Evolutionary conservation across 352 stramenopile genomes (phyloP), one percentile per base, ranked within the genome.

Genomic region (Pythium aquatile): DNA sequence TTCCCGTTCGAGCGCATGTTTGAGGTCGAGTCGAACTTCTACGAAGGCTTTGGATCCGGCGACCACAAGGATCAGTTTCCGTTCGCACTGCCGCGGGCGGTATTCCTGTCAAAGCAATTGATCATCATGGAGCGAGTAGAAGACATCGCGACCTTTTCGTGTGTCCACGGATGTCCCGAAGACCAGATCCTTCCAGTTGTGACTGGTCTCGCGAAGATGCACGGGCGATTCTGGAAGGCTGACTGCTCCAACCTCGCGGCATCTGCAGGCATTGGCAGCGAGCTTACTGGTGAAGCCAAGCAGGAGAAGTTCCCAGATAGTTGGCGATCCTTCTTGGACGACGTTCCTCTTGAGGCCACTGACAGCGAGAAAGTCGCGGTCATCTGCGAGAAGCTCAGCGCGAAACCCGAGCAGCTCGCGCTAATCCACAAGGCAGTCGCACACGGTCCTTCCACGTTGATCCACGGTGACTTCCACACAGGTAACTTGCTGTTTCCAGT

Each of bases 1-100:
- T 88, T 94, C 63, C 83, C 85, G 13, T 87, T 94, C 44, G 80
- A 92, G 66, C 77, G 69, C 20, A 94, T 94, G 85, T 94, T 94
- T 51, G 61, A 64, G 8, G 81, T 94, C 48, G 85, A 94, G 57
- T 89, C 80, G 33, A 86, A 70, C 24, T 91, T 94, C 64, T 94
- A 94, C 72, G 66, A 69, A 28, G 32, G 72, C 9, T 85, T 89
- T 65, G 61, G 60, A 10, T 66, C 70, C 10, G 26, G 33, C 33
- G 58, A 64, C 5, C 42, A 40, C 44, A 55, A 75, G 24, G 26
- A 56, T 5, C 48, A 46, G 13, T 78, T 90, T 48, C 85, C 85
- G 42, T 94, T 94, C 48, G 69, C 53, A 3, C 76, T 90, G 6
- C 79, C 85, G 2, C 63, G 52, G 5, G 73, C 79, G 28, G 53